Percentiles rank a stretch among this genome's conserved stretches.
Conservation (phyloP, 2,329 filamentous ascomycete genomes). For the Pyrenophora tritici-repentis region DNA sequence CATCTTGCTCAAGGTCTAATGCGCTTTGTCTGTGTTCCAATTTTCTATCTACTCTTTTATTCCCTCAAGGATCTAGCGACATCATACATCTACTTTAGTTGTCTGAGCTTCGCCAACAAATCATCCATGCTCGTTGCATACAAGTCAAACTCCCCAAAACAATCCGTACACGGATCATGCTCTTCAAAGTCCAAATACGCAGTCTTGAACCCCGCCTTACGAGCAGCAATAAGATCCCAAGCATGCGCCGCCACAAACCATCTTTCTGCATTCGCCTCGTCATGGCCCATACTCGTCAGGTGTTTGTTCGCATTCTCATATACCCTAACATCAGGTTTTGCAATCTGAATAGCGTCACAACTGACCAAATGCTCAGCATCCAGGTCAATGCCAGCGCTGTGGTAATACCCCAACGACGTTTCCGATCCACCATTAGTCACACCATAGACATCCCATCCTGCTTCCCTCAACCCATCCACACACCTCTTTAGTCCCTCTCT, state of each 20-base stretch:
- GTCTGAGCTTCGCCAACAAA: conserved; percentile 25
- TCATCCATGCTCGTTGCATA: conserved; percentile 31
- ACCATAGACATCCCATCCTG: conserved; percentile 27
- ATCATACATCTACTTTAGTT: background rate
- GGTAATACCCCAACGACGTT: conserved; percentile 25
- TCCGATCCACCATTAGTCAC: conserved; percentile 32
- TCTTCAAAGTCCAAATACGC: conserved; percentile 34
- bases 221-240: conserved; percentile 30
- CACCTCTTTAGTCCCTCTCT: conserved; percentile 27
- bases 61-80: no score
- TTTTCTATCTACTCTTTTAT: no score
- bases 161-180: conserved; percentile 28
- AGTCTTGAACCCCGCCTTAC: conserved; percentile 29
- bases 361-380: conserved; percentile 27
- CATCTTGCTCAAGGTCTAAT: background rate
- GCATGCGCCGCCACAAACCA: conserved; percentile 37
- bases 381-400: conserved; percentile 22
- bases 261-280: conserved; percentile 16
- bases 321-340: conserved; percentile 29
- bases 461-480: conserved; percentile 26
- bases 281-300: conserved; percentile 13
- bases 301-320: conserved; percentile 27
- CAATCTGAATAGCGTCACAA: conserved; percentile 26
- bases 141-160: conserved; percentile 34
- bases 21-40: background rate